phyloP scores from a whole-genome alignment of 768 basidiomycete species.

The Lactarius akahatsu region DNA sequence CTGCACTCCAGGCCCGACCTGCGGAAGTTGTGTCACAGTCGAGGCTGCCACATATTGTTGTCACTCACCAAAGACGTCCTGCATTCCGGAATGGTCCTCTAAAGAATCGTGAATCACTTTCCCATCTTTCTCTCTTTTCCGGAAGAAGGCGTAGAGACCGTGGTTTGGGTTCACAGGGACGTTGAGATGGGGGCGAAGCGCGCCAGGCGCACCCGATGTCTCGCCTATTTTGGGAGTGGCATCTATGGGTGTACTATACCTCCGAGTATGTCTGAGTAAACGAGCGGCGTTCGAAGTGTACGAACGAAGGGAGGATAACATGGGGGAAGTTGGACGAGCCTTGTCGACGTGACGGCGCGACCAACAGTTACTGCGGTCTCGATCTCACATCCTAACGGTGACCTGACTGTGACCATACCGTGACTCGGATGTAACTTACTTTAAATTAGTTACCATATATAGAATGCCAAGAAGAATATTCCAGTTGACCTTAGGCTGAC shows the following conservation, averaged over 20 bases:
- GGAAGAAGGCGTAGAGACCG: conserved; percentile 77
- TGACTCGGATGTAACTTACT: background rate
- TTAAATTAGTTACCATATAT: background rate
- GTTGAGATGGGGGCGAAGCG: conserved; percentile 45
- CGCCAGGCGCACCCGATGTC: conserved; percentile 27
- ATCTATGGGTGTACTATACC: conserved; percentile 26
- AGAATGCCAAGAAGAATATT: too few relatives aligned
- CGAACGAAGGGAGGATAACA: conserved; percentile 25
- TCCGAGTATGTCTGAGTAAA: background rate
- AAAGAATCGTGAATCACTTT: conserved; percentile 54
- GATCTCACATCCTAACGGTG: background rate
- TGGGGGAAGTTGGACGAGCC: background rate
- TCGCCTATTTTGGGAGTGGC: background rate
- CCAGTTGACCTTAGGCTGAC: too few relatives aligned
- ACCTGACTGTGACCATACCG: background rate
- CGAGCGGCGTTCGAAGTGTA: conserved; percentile 7
- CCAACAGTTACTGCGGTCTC: background rate
- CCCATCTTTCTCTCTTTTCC: conserved; percentile 52
- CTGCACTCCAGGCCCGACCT: conserved; percentile 88
- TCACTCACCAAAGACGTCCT: conserved; percentile 42
- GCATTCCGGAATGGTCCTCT: conserved; percentile 36
- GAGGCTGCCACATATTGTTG: conserved; percentile 27
- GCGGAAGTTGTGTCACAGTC: conserved; percentile 13
- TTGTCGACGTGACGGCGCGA: background rate
- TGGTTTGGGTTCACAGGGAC: conserved; percentile 57